phyloP scores from a whole-genome alignment of 208 protist genomes.

The Zelonia costaricensis region DNA sequence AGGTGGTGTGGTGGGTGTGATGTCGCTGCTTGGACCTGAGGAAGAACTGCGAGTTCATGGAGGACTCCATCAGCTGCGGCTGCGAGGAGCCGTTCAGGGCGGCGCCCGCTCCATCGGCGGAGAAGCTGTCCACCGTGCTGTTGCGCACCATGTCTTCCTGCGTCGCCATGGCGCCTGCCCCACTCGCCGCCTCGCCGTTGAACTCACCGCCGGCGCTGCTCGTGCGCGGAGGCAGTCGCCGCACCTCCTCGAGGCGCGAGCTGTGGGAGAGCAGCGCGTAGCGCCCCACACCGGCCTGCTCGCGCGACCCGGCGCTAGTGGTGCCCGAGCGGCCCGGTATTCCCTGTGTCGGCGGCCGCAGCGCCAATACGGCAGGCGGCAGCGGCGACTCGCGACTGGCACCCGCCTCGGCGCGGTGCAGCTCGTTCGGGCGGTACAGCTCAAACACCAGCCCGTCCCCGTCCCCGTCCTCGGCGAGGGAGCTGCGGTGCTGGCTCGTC shows the following conservation, averaged over 20 bases:
- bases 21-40: conserved; percentile 5
- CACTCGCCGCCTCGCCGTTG: no score
- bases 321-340: not conserved
- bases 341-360: not conserved
- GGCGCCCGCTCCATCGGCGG: not conserved
- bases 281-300: conserved; percentile 2
- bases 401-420: not conserved
- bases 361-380: not conserved
- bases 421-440: not conserved
- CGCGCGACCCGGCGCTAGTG: not conserved
- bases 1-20: not conserved
- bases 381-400: not conserved
- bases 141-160: conserved; percentile 24
- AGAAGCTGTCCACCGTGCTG: conserved; percentile 25
- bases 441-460: not conserved
- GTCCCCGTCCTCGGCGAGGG: conserved; percentile 6
- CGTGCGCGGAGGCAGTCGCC: not conserved
- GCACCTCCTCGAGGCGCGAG: conserved; percentile 14
- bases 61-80: conserved; percentile 21
- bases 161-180: no score
- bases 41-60: conserved; percentile 26
- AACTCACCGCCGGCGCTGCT: no score
- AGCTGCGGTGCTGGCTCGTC: no score
- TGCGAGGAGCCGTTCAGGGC: not conserved
- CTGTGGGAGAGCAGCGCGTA: conserved; percentile 5